A percentile compares a stretch with the other conserved stretches of the same genome.
phyloP scores from a whole-genome alignment of 176 grass and related monocot species.

The Microstegium vimineum region DNA sequence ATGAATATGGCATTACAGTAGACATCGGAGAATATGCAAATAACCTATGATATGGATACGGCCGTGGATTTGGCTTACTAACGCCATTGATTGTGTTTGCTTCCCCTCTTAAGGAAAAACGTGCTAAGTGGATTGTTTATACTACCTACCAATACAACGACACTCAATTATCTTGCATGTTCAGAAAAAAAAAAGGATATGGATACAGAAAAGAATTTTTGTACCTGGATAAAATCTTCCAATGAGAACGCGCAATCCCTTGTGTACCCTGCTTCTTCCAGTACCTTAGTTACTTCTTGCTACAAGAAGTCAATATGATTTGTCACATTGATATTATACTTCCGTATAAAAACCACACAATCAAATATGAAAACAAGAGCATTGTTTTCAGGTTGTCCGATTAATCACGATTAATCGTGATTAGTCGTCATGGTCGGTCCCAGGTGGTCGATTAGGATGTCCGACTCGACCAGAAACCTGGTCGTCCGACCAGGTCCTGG shows the following conservation, averaged over 20 bases:
- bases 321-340: too few relatives aligned
- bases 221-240: slow-evolving; percentile 76
- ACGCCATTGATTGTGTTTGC: background rate
- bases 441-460: too few relatives aligned
- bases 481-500: too few relatives aligned
- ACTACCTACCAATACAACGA: background rate
- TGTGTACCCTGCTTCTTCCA: slow-evolving; percentile 72
- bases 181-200: background rate
- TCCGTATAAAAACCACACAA: too few relatives aligned
- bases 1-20: background rate
- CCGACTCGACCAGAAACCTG: too few relatives aligned
- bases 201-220: background rate
- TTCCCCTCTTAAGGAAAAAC: background rate
- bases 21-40: too few relatives aligned
- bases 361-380: too few relatives aligned
- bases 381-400: too few relatives aligned
- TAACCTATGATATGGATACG: background rate
- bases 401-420: too few relatives aligned
- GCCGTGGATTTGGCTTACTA: background rate
- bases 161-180: background rate
- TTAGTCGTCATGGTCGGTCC: too few relatives aligned
- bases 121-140: background rate
- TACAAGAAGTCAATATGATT: slow-evolving; percentile 20
- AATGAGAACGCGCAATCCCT: slow-evolving; percentile 53
- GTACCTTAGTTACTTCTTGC: slow-evolving; percentile 62